Evolutionary conservation across 2,329 filamentous ascomycete genomes (phyloP), one percentile per base, ranked within the genome.

Genomic region (Delphinella strobiligena): DNA sequence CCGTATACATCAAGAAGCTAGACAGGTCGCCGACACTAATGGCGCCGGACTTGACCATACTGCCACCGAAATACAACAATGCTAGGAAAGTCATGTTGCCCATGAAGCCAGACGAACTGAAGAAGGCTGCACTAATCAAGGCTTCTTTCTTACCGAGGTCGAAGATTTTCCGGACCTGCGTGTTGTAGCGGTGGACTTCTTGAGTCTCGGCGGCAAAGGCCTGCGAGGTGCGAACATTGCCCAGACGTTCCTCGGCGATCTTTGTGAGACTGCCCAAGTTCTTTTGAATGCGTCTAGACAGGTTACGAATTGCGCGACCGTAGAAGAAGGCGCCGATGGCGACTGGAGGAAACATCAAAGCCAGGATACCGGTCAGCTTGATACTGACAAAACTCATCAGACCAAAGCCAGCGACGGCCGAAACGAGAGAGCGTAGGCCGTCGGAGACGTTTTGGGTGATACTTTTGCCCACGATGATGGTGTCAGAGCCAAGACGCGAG

Each of bases 361-460:
- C 75, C 45, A 98, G 72, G 42, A 95, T 78, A 37, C 84, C 83
- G 2, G 89, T 94, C 40, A 98, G 71, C 60, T 93, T 82, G 40
- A 93, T 72, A 57, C 86, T 94, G 44, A 94, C 83, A 71, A 86
- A 96, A n/a, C 84, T 76, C 91, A 98, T 98, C 60, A 93, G 79
- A 36, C 75, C 75, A 52, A 98, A 83, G 2, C 91, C 93, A 43
- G 89, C 89, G 22, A 75, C 78, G 49, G 91, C 91, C 49, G 87
- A 94, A 45, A 98, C 89, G 22, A 91, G 65, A 12, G 91, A 82
- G 45, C 91, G 75, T 38, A 98, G 71, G n/a, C 91, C 91, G 61
- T 98, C 91, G 4, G 89, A 96, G 36, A 98, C 67, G 56, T 98
- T 98, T 56, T 96, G 89, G 0, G 91, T 98, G 48, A 98, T 94